Evolutionary conservation across 2,329 filamentous ascomycete species (phyloP).

Genomic region (Talaromyces sp.): DNA sequence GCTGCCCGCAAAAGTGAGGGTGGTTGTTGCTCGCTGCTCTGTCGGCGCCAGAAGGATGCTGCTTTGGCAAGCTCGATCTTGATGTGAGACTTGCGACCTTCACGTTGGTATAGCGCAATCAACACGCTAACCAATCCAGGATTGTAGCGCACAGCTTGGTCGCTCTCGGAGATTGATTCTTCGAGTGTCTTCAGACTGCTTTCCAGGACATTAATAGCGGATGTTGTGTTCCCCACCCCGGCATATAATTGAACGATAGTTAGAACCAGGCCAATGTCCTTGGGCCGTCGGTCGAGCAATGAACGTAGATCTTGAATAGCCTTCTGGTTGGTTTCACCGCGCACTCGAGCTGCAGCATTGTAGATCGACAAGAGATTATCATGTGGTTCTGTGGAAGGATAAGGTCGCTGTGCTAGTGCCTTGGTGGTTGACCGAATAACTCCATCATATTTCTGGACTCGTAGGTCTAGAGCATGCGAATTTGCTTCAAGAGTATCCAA

Average conservation of each 20-base stretch:
- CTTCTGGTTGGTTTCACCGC: conserved; percentile 58
- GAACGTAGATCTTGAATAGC: conserved; percentile 67
- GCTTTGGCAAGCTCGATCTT: conserved; percentile 74
- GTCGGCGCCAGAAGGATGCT: conserved; percentile 71
- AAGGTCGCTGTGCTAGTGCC: conserved; percentile 47
- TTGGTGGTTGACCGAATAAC: conserved; percentile 56
- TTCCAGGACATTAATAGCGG: conserved; percentile 73
- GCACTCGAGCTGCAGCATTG: conserved; percentile 70
- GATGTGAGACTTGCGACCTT: conserved; percentile 69
- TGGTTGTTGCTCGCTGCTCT: conserved; percentile 45
- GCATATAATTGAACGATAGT: conserved; percentile 81
- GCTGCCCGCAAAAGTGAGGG: conserved; percentile 74
- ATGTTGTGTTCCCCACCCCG: conserved; percentile 64
- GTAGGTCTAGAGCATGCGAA: conserved; percentile 55
- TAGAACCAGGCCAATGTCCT: conserved; percentile 75
- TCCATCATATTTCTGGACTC: conserved; percentile 58
- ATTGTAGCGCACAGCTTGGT: conserved; percentile 71
- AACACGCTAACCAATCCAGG: conserved; percentile 80
- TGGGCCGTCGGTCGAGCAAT: conserved; percentile 69
- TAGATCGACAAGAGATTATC: conserved; percentile 59
- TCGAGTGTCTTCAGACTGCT: conserved; percentile 71
- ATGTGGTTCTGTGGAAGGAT: conserved; percentile 49
- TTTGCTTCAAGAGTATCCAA: conserved; percentile 54
- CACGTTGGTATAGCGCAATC: conserved; percentile 72
- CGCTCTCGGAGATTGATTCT: conserved; percentile 52